These are phyloP conservation scores for Oropetium thomaeum DNA, from an alignment of 176 grass and related monocot species.

Conservation along the genomic window DNA sequence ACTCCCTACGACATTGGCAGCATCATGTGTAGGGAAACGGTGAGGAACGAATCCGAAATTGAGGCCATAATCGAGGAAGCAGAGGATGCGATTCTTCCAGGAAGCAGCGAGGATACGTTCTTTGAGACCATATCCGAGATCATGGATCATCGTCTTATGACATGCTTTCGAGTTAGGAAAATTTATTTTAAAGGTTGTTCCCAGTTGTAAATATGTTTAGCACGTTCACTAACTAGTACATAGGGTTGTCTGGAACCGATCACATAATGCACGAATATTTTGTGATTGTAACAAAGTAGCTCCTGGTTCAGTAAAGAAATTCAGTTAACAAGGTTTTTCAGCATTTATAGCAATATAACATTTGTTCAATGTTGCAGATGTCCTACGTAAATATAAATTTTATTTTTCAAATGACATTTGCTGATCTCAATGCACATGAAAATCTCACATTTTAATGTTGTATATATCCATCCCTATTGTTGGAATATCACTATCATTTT, in stretches of 20 bases:
- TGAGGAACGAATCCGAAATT: conserved; percentile 62
- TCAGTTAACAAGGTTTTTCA: background rate
- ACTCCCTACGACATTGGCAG: conserved; percentile 69
- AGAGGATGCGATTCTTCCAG: conserved; percentile 54
- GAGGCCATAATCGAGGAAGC: conserved; percentile 66
- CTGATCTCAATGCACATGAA: background rate
- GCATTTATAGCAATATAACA: background rate
- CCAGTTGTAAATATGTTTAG: background rate
- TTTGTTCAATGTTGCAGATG: background rate
- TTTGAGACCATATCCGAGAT: conserved; percentile 62
- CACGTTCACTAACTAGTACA: background rate
- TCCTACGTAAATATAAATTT: background rate
- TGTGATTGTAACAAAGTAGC: no score
- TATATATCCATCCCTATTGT: no score
- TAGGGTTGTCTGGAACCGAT: background rate
- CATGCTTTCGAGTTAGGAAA: background rate
- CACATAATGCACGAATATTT: background rate
- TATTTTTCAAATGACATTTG: background rate
- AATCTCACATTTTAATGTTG: no score
- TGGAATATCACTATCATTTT: no score
- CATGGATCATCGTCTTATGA: conserved; percentile 54
- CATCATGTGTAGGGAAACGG: conserved; percentile 69
- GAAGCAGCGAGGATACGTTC: conserved; percentile 41
- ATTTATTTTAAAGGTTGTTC: background rate
- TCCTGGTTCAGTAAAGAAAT: background rate